phyloP scores from a whole-genome alignment of 2,329 filamentous ascomycete species.

The Claviceps purpurea region DNA sequence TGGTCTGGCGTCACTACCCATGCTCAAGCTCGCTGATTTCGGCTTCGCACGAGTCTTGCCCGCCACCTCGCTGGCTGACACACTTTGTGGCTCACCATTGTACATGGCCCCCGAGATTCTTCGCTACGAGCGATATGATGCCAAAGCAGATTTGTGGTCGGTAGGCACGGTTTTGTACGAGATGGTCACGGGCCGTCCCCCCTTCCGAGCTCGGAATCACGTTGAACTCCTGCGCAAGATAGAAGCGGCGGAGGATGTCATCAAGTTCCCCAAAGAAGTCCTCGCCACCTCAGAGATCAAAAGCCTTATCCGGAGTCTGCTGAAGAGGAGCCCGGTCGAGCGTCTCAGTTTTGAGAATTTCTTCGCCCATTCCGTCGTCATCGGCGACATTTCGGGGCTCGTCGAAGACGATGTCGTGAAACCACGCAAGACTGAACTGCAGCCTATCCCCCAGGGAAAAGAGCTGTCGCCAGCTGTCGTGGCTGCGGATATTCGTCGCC shows the following conservation, averaged over 20 bases:
- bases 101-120: constrained; percentile 99
- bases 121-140: constrained; percentile 93
- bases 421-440: constrained; percentile 22
- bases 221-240: constrained; percentile 89
- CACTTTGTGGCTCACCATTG: constrained; percentile 85
- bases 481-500: constrained; percentile 19
- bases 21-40: constrained; percentile 97
- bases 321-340: constrained; percentile 78
- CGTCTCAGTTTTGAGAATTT: constrained; percentile 77
- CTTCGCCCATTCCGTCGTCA: constrained; percentile 63
- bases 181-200: constrained; percentile 82
- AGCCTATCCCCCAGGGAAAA: constrained; percentile 19
- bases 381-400: constrained; percentile 63
- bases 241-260: constrained; percentile 73
- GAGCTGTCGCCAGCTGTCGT: constrained; percentile 15
- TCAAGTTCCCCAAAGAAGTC: constrained; percentile 66
- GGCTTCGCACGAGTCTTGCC: constrained; percentile 93
- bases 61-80: constrained; percentile 84
- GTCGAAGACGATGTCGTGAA: constrained; percentile 60
- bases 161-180: constrained; percentile 92
- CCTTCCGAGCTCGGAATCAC: constrained; percentile 86
- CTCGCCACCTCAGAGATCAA: constrained; percentile 66
- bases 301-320: constrained; percentile 59
- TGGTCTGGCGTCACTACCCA: constrained; percentile 73
- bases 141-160: constrained; percentile 94